Conservation (phyloP, 1,284 basidiomycete species). For the Ganoderma sinense region DNA sequence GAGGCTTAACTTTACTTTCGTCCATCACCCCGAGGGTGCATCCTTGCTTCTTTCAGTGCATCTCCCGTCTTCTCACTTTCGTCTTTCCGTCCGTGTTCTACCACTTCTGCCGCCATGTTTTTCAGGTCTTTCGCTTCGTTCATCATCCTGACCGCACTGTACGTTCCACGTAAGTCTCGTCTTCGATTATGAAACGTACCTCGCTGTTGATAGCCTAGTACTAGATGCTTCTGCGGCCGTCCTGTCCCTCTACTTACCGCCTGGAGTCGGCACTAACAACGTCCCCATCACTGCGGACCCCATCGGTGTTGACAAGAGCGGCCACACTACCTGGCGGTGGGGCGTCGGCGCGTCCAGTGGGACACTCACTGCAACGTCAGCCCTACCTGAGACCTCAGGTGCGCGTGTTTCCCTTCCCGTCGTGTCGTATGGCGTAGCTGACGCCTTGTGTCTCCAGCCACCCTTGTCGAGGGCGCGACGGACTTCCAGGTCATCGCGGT, state of each 20-base stretch:
- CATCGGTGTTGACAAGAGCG: conserved; percentile 3
- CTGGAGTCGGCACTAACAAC: background rate
- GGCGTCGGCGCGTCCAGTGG: conserved; percentile 46
- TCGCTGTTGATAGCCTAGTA: background rate
- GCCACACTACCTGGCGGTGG: conserved; percentile 48
- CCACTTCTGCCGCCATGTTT: background rate
- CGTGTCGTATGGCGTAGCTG: too few species aligned
- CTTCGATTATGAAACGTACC: background rate
- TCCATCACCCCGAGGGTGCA: background rate
- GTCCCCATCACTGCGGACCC: background rate
- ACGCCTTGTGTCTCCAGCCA: conserved; percentile 26
- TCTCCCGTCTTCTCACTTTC: too few species aligned
- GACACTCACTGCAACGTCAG: conserved; percentile 35
- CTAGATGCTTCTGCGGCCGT: background rate
- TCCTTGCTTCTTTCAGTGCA: too few species aligned
- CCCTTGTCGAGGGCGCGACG: conserved; percentile 33
- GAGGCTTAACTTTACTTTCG: background rate
- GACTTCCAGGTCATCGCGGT: conserved; percentile 13
- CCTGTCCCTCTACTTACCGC: conserved; percentile 1
- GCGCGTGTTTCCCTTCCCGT: too few species aligned
- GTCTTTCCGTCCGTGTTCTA: background rate
- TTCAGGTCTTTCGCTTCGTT: background rate
- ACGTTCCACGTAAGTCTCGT: background rate
- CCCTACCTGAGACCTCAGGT: too few species aligned
- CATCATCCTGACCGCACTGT: background rate